phyloP scores from a whole-genome alignment of 1,139 yeast species.

The Pichia sp. region DNA sequence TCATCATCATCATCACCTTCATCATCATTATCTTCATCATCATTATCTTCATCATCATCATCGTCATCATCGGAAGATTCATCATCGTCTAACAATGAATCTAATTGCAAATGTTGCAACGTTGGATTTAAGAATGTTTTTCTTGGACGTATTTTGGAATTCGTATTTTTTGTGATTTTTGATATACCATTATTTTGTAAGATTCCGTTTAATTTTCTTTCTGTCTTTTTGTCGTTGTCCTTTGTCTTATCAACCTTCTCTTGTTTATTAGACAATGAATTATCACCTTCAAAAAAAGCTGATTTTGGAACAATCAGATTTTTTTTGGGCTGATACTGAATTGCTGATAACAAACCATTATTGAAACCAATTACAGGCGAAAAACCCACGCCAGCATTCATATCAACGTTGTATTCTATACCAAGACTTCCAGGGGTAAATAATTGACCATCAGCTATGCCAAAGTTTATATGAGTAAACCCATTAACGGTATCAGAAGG shows the following conservation, averaged over 20 bases:
- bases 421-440: slow-evolving; percentile 15
- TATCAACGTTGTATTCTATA: slow-evolving; percentile 8
- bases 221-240: not conserved
- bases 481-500: slow-evolving; percentile 4
- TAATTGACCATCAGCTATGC: slow-evolving; percentile 10
- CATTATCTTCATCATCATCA: not conserved
- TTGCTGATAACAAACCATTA: slow-evolving; percentile 15
- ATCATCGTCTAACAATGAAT: slow-evolving; percentile 13
- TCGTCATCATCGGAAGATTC: slow-evolving; percentile 5
- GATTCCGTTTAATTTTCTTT: slow-evolving; percentile 5
- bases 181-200: slow-evolving; percentile 5
- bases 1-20: too few species aligned
- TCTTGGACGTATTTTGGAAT: not conserved
- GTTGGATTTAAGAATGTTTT: slow-evolving; percentile 18
- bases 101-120: slow-evolving; percentile 17
- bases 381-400: slow-evolving; percentile 9
- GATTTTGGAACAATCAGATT: not conserved
- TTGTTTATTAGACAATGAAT: not conserved
- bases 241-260: too few species aligned
- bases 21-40: not conserved
- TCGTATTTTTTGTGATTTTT: too few species aligned
- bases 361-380: slow-evolving; percentile 18
- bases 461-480: slow-evolving; percentile 8
- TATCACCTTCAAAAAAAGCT: not conserved
- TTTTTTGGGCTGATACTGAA: slow-evolving; percentile 9